A percentile compares a stretch with the other conserved stretches of the same genome.
Conservation (phyloP, 179 eudicot species). For the Silene coronaria region DNA sequence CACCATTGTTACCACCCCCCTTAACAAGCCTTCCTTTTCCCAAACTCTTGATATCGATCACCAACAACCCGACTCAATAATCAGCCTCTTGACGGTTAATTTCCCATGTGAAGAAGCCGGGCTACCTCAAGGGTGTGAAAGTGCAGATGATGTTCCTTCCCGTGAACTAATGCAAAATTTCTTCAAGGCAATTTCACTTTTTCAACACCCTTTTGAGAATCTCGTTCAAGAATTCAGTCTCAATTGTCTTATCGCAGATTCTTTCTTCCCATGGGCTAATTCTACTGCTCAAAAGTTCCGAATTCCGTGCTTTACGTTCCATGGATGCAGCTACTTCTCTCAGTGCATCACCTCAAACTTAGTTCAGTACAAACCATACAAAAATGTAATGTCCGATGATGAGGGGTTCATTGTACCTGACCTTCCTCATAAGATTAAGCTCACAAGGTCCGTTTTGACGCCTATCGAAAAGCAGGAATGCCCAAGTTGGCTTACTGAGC, state of each 20-base stretch:
- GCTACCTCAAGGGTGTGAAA: slow-evolving; percentile 26
- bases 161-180: not conserved
- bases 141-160: not conserved
- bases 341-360: slow-evolving; percentile 11
- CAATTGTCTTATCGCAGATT: slow-evolving; percentile 24
- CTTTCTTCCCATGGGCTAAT: slow-evolving; percentile 22
- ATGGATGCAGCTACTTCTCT: slow-evolving; percentile 28
- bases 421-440: slow-evolving; percentile 26
- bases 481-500: slow-evolving; percentile 8
- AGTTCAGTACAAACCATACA: slow-evolving; percentile 13
- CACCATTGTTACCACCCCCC: slow-evolving; percentile 36
- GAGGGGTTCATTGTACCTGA: slow-evolving; percentile 25
- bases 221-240: slow-evolving; percentile 13
- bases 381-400: slow-evolving; percentile 12
- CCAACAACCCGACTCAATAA: not conserved
- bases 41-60: slow-evolving; percentile 16
- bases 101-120: slow-evolving; percentile 24
- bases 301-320: slow-evolving; percentile 23
- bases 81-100: slow-evolving; percentile 17
- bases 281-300: slow-evolving; percentile 6
- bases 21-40: slow-evolving; percentile 16
- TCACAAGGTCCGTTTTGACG: slow-evolving; percentile 13
- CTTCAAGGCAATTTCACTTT: slow-evolving; percentile 14
- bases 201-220: slow-evolving; percentile 21
- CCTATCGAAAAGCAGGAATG: slow-evolving; percentile 8